Base-by-base conservation (phyloP, 108 stramenopile species). In the Epipyxis sp. region DNA sequence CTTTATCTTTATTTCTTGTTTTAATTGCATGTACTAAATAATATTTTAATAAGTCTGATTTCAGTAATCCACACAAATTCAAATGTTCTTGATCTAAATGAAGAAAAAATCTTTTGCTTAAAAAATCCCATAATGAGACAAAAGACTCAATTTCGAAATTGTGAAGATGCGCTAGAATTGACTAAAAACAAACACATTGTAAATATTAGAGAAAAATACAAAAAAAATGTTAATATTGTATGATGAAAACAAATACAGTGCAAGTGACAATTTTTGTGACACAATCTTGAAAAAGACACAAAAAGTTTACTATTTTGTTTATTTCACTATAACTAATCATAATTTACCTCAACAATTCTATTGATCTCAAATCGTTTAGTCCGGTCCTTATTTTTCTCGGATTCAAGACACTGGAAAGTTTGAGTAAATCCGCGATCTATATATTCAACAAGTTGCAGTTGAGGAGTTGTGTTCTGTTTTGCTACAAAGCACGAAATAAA, bases 21-120 rank as follows among this genome's bases (percentile, higher is more conserved):
- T 37, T 74, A 10, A 37, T 37, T 20, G 71, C 71, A 74, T 74
- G 37, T 13, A 74, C 34, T 3, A 74, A 32, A 74, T 74, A 74
- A 39, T 43, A 74, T 42, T 74, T 74, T 10, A 74, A 42, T 42
- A 74, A 74, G 42, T 74, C 71, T 74, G 71, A 35, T 74, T 74
- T 74, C 25, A 74, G 46, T 6, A 10, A 6, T 6, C 3, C 50
- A 3, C 10, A 6, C n/a, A 74, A 32, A 27, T 54, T 37, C 10
- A 74, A 42, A 42, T 74, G 71, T 32, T 74, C 71, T 35, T 10
- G 6, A 74, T 74, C 71, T 10, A 74, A 32, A 74, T 74, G 71
- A 13, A 74, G 27, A 42, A 74, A 74, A 32, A 74, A 74, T 3
- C 71, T 37, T 57, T 74, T 74, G 46, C 20, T 54, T 3, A 74